Base-by-base conservation (phyloP, 2,329 filamentous ascomycete species). In the Lachnellula arida region DNA sequence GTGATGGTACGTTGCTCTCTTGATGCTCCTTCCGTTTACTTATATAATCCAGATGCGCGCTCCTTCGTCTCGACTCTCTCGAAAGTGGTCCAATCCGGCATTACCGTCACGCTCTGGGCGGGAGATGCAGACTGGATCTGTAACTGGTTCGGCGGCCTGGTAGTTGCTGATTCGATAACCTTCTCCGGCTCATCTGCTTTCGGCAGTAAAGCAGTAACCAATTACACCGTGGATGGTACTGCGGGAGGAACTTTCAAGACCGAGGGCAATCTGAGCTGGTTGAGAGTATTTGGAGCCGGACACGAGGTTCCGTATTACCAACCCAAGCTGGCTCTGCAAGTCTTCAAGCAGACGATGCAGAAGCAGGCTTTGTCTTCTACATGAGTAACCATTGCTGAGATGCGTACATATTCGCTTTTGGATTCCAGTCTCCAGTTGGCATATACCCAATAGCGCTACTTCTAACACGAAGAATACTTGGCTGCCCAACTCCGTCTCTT, bases 91-190 rank as follows among this genome's bases (percentile, higher is more conserved):
- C 69, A 76, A 58, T 74, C 73, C 7, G 77, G 76, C 2, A 73
- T 82, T 34, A 73, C 71, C 22, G 75, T 78, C 1, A 63, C 82
- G 2, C 68, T 82, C 44, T 83, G 78, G 78, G 78, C 80, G 0
- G 80, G 80, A 35, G 81, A 82, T 53, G 75, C 80, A 2, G 81
- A 84, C 61, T 82, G 75, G 70, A 80, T 82, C 52, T 83, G 79
- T 63, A 84, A 83, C 67, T 82, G 79, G 76, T 69, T 77, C 32
- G 81, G 81, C n/a, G 75, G 72, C 34, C 71, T 78, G 5, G 71
- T 68, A 11, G 75, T 75, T 1, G 75, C 77, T 1, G 72, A 82
- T 35, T 71, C 72, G 0, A 70, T 83, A 23, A 68, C 72, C 12
- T 82, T 74, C 63, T 56, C 68, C 1, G 73, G 70, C 2, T 66